Base-by-base conservation (phyloP, 208 protist species). In the Angomonas deanei region DNA sequence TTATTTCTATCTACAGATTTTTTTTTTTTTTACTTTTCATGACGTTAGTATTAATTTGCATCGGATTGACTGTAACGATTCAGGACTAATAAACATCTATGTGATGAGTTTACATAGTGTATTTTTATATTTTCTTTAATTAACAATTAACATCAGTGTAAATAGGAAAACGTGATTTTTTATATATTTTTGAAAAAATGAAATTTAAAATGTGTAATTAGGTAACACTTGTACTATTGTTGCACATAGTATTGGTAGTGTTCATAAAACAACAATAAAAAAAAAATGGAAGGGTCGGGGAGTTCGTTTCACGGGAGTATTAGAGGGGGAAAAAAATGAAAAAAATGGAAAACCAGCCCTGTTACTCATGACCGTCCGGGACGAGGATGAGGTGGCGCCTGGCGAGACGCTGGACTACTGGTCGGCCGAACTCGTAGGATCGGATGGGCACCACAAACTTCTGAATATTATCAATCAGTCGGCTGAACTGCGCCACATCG, bases 361-460 rank as follows among this genome's bases (percentile, higher is more conserved):
- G 24, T 36, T 64, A 17, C 21, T 61, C 66, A 8, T 84, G 66
- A 19, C 83, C 80, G 3, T 71, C 78, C 0, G 85, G 85, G 26
- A 76, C 61, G 55, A 74, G 78, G n/a, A 90, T 80, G 26, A 92
- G 63, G 58, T 89, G 76, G 47, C 84, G 79, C 24, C 86, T 76
- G 34, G 93, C 89, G 21, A 98, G 77, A 17, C 95, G 89, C 36
- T 97, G 86, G 19, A 98, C 90, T 72, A 99, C 98, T 61, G 98
- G 97, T 57, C 97, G 94, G 26, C 97, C 96, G 68, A 98, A 98
- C 23, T 88, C 97, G 74, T 91, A 97, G 47, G 88, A 93, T 26
- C 91, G 86, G n/a, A 98, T 92, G 1, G 92, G 84, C 32, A 91
- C 62, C 17, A 98, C 80, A 60, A 91, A 93, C 64, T 89, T 82